Conservation (phyloP, 169 alveolate genomes). For the Plasmodium chabaudi region DNA sequence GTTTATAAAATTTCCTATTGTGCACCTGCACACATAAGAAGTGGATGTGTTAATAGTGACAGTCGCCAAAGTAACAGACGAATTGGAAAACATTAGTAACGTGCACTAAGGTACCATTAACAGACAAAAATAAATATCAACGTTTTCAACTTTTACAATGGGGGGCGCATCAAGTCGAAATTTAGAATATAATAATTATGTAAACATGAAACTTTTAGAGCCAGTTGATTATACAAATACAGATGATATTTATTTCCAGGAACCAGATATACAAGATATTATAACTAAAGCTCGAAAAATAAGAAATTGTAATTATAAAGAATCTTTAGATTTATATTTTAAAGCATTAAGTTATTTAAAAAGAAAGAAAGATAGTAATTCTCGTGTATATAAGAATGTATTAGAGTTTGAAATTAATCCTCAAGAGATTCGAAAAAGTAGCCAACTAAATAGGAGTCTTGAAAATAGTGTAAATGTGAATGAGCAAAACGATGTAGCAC, state of each 20-base stretch:
- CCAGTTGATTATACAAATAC: conserved; percentile 14
- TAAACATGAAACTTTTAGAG: conserved; percentile 43
- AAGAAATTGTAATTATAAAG: conserved; percentile 34
- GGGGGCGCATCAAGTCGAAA: conserved; percentile 60
- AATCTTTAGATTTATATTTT: conserved; percentile 45
- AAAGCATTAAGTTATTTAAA: conserved; percentile 44
- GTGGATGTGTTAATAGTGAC: too few relatives aligned
- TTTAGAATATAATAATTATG: conserved; percentile 58
- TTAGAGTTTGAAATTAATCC: conserved; percentile 71
- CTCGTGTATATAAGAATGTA: conserved; percentile 46
- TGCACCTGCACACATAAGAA: too few relatives aligned
- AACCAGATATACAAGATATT: conserved; percentile 31
- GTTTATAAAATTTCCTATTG: too few relatives aligned
- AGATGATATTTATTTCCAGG: conserved; percentile 29
- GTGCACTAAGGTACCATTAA: too few relatives aligned
- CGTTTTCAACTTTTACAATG: neutral
- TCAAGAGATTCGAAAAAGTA: conserved; percentile 17
- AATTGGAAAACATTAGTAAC: too few relatives aligned
- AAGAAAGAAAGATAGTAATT: conserved; percentile 39
- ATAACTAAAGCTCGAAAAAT: conserved; percentile 58
- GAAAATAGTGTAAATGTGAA: neutral
- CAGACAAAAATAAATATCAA: too few relatives aligned
- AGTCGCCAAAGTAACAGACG: too few relatives aligned
- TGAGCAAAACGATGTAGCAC: neutral
- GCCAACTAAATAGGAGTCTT: neutral